Percentiles rank a stretch among this genome's conserved stretches.
phyloP scores from a whole-genome alignment of 371 early-diverging fungal genomes.

The Circinella minor region DNA sequence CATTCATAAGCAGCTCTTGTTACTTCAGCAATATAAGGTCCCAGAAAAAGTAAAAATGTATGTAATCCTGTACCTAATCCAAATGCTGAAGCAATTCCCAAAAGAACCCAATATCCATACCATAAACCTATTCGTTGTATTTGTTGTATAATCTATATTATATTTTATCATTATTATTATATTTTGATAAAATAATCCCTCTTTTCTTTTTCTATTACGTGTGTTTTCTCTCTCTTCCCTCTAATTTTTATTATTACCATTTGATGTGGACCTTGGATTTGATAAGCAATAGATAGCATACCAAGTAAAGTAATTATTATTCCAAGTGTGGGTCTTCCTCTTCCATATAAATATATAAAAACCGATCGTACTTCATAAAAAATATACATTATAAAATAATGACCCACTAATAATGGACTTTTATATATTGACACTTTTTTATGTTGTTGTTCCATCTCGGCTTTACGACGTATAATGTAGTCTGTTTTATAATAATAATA shows the following conservation, averaged over 20 bases:
- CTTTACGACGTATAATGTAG: conserved; percentile 30
- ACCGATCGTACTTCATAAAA: conserved; percentile 25
- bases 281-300: conserved; percentile 18
- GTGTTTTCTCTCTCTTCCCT: not conserved
- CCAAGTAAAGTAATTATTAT: conserved; percentile 1
- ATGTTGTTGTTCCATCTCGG: conserved; percentile 26
- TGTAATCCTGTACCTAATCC: conserved; percentile 94
- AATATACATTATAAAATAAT: conserved; percentile 30
- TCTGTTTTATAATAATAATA: conserved; percentile 14
- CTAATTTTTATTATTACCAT: conserved; percentile 14
- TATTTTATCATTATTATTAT: not conserved
- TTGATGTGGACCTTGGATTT: conserved; percentile 30
- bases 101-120: conserved; percentile 86
- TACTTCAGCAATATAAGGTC: conserved; percentile 86
- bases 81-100: conserved; percentile 89
- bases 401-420: conserved; percentile 28
- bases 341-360: conserved; percentile 17
- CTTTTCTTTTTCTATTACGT: too few species aligned
- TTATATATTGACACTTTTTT: conserved; percentile 28
- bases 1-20: conserved; percentile 86
- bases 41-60: conserved; percentile 91
- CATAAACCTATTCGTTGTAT: conserved; percentile 47
- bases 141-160: conserved; percentile 15
- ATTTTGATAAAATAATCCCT: not conserved
- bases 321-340: conserved; percentile 17